Evolutionary conservation across 2,329 filamentous ascomycete species (phyloP), one percentile per base, ranked within the genome.

Genomic region (Pseudofabraea citricarpa): DNA sequence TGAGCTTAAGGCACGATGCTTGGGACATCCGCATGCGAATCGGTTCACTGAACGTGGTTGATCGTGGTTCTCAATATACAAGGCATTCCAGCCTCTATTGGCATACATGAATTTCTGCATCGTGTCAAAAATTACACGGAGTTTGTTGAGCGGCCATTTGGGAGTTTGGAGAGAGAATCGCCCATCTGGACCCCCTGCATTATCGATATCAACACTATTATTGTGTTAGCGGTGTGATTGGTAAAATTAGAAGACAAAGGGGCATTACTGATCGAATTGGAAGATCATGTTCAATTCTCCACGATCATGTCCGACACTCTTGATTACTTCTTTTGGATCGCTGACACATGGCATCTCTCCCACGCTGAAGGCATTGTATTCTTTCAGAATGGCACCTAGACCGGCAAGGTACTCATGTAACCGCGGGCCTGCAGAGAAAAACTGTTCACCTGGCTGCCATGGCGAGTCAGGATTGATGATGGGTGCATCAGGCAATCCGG

Each of bases 251-350:
- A 8, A 33, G 22, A 40, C 36, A 5, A 35, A 27, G 41, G 26
- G 43, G 33, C 57, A 68, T 55, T 54, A 74, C 72, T 79, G 67
- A 45, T 86, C 82, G 56, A 87, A 87, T 53, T 85, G 78, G 63
- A 87, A 87, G 26, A 87, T 81, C 81, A 87, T 87, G 59, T 76
- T 81, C 33, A 87, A 64, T 56, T 86, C 80, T 26, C 72, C 69
- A 13, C 75, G 70, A 40, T 77, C 72, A 19, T 69, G 72, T 2
- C 69, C 69, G 3, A 86, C 80, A 6, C 70, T 71, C 12, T 67
- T 66, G 5, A 80, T 54, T 1, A 79, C 69, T 44, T 77, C 72
- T 7, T 72, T 61, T 8, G 66, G 64, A 37, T 70, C 69, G 4
- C 64, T 65, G 2, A 71, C 45, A 65, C 66, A 16, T 56, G 69